A percentile compares a stretch with the other conserved stretches of the same genome.
phyloP scores from a whole-genome alignment of 169 alveolate species.

The Cryptosporidium viatorum region DNA sequence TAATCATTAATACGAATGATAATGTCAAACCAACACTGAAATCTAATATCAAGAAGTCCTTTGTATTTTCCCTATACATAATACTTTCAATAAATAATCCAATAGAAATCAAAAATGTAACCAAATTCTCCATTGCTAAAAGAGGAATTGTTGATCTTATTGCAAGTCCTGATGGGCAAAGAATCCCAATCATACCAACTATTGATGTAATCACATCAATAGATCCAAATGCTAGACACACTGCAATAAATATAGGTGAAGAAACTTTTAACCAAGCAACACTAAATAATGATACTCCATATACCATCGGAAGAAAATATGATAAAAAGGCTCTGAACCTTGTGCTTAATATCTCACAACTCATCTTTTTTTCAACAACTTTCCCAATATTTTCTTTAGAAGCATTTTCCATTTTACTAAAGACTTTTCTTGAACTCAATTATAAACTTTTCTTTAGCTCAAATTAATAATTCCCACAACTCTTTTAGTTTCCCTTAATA shows the following conservation, averaged over 20 bases:
- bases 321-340: constrained; percentile 70
- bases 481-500: neutral
- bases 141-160: constrained; percentile 73
- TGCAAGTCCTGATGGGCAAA: constrained; percentile 72
- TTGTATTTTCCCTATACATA: constrained; percentile 34
- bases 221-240: constrained; percentile 70
- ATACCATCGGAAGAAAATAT: constrained; percentile 68
- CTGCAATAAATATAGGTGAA: constrained; percentile 72
- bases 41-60: constrained; percentile 51
- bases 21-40: constrained; percentile 71
- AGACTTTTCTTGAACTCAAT: neutral
- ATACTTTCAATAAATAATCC: constrained; percentile 61
- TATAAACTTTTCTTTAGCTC: neutral
- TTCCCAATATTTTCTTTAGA: neutral
- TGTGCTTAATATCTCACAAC: constrained; percentile 50
- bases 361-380: neutral
- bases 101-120: constrained; percentile 61
- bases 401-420: constrained; percentile 6
- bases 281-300: constrained; percentile 60
- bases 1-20: constrained; percentile 58
- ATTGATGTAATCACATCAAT: constrained; percentile 72
- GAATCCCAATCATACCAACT: constrained; percentile 71
- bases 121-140: constrained; percentile 69
- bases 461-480: neutral
- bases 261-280: constrained; percentile 72